Percentiles rank a stretch among this genome's conserved stretches.
Evolutionary conservation across 1,139 yeast genomes (phyloP).

Genomic region (Protomyces pachydermus): DNA sequence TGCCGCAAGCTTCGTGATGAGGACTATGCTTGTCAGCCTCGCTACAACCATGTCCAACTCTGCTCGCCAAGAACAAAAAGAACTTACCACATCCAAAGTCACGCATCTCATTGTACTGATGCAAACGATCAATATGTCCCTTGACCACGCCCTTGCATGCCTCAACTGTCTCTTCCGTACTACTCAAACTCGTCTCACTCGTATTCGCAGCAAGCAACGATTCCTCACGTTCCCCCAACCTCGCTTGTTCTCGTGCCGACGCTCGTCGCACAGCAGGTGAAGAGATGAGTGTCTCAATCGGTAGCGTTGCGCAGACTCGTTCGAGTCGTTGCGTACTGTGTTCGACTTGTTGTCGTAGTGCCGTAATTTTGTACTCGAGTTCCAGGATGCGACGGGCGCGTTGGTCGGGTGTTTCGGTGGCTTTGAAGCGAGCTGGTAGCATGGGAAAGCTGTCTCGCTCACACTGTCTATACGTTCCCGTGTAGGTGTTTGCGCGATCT

Average conservation of each 20-base stretch:
- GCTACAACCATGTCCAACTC: not conserved
- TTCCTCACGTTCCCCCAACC: not conserved
- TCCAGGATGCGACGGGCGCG: not conserved
- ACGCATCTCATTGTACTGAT: slow-evolving; percentile 49
- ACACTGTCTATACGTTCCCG: no score
- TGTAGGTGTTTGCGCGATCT: no score
- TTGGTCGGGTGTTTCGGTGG: not conserved
- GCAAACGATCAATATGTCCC: slow-evolving; percentile 45
- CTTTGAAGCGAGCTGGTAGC: not conserved
- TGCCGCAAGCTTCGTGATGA: slow-evolving; percentile 51
- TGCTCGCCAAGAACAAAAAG: not conserved
- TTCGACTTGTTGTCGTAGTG: not conserved
- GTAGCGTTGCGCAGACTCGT: not conserved
- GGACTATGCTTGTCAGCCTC: slow-evolving; percentile 36
- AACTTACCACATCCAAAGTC: slow-evolving; percentile 43
- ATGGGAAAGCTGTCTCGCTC: not conserved
- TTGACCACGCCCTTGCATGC: slow-evolving; percentile 39
- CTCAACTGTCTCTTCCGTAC: not conserved
- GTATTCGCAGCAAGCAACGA: no score
- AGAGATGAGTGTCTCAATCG: not conserved
- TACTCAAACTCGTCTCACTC: not conserved
- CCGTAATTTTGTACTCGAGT: not conserved
- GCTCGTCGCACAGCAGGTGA: not conserved
- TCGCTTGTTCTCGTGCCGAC: not conserved
- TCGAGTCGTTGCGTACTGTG: not conserved